Percentiles rank a stretch among this genome's conserved stretches.
phyloP scores from a whole-genome alignment of 2,329 filamentous ascomycete species.

The Myriangium duriaei region DNA sequence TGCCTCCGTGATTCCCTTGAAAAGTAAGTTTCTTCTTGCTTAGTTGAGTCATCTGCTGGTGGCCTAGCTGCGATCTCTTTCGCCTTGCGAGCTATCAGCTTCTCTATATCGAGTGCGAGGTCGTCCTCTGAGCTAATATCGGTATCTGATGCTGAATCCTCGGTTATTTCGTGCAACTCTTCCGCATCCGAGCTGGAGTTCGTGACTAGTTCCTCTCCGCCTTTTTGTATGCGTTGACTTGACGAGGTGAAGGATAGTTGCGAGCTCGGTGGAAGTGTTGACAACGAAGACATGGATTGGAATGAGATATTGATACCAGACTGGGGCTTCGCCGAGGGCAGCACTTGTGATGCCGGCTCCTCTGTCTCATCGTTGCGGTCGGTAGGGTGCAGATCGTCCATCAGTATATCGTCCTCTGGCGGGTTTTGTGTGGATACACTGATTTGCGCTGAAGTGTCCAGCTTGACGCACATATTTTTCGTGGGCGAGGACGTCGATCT shows the following conservation, averaged over 20 bases:
- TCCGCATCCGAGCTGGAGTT: constrained; percentile 23
- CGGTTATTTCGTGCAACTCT: background rate
- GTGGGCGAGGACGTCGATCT: no score
- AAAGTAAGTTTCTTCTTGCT: background rate
- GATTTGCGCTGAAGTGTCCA: no score
- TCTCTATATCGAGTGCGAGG: constrained; percentile 21
- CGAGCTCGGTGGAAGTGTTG: constrained; percentile 19
- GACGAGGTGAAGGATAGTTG: constrained; percentile 18
- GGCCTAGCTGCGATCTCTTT: background rate
- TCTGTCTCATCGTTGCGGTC: no score
- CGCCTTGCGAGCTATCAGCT: constrained; percentile 20
- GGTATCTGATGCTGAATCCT: background rate
- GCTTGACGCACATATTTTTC: no score
- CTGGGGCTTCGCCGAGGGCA: no score
- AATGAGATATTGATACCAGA: background rate
- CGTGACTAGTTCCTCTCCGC: constrained; percentile 41
- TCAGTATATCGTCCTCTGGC: no score
- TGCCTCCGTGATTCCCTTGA: background rate
- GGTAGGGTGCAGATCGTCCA: no score
- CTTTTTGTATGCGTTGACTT: constrained; percentile 43
- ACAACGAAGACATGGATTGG: constrained; percentile 20
- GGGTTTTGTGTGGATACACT: no score
- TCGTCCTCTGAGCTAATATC: constrained; percentile 16
- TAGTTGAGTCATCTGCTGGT: background rate
- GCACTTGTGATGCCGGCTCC: no score